Evolutionary conservation across 495 filamentous ascomycete genomes (phyloP).

Genomic region (Talaromyces nanjingensis): DNA sequence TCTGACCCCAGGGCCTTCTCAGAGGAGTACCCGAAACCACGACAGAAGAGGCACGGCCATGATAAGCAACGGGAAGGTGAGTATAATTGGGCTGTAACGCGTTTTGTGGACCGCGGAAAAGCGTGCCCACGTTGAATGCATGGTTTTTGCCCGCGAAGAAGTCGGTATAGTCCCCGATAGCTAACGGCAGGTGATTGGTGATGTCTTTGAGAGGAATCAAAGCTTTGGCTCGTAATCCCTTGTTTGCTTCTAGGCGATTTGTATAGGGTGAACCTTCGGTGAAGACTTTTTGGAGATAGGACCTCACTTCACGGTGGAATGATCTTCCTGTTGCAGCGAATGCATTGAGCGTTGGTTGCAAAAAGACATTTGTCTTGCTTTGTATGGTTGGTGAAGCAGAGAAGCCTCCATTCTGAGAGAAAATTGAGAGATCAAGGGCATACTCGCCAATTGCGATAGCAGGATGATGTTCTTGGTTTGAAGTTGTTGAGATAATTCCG

Average conservation of each 20-base stretch:
- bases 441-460: conserved; percentile 73
- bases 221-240: conserved; percentile 39
- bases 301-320: conserved; percentile 66
- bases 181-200: conserved; percentile 75
- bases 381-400: conserved; percentile 47
- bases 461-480: conserved; percentile 45
- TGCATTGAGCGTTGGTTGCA: conserved; percentile 64
- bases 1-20: conserved; percentile 71
- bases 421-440: conserved; percentile 66
- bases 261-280: conserved; percentile 49
- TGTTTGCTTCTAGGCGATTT: conserved; percentile 51
- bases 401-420: conserved; percentile 55
- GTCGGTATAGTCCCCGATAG: conserved; percentile 89
- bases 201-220: conserved; percentile 52
- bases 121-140: conserved; percentile 66
- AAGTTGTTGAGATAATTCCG: conserved; percentile 67
- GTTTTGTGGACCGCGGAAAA: conserved; percentile 76
- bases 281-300: conserved; percentile 68
- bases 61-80: conserved; percentile 84
- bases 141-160: conserved; percentile 94
- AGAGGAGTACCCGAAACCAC: conserved; percentile 73
- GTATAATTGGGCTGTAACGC: conserved; percentile 87
- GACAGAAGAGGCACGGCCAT: conserved; percentile 73
- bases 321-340: conserved; percentile 73
- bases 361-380: conserved; percentile 54